Evolutionary conservation across 75 land plant genomes (phyloP).

Genomic region (Picea glauca): DNA sequence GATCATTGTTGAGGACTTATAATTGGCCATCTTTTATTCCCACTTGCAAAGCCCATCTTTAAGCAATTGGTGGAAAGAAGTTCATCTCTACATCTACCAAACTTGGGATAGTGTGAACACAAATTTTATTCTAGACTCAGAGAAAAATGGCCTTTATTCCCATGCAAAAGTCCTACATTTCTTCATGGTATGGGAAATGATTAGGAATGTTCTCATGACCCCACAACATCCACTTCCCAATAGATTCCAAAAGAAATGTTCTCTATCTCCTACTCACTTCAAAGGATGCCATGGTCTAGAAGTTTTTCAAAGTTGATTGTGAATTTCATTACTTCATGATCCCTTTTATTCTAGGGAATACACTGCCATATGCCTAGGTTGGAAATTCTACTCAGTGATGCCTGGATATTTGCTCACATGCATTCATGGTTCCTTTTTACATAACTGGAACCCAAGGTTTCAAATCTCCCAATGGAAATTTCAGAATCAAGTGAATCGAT

Average conservation of each 20-base stretch:
- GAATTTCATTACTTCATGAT: conserved; percentile 90
- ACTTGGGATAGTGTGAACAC: not conserved
- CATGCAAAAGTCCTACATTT: conserved; percentile 51
- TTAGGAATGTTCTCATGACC: conserved; percentile 27
- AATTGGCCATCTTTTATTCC: conserved; percentile 51
- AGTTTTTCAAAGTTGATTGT: conserved; percentile 76
- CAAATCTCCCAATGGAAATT: conserved; percentile 60
- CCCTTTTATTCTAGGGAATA: conserved; percentile 61
- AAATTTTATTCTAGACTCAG: conserved; percentile 32
- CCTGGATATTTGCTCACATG: conserved; percentile 68
- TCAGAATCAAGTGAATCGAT: conserved; percentile 35
- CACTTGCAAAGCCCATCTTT: conserved; percentile 38
- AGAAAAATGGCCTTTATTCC: conserved; percentile 35
- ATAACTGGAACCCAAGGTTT: conserved; percentile 35
- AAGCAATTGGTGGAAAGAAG: not conserved
- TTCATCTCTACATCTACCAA: not conserved
- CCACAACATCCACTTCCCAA: conserved; percentile 28
- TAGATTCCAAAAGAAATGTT: conserved; percentile 45
- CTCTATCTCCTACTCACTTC: conserved; percentile 67
- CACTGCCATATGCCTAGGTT: conserved; percentile 80
- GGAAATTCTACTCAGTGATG: conserved; percentile 70
- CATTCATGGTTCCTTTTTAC: conserved; percentile 70
- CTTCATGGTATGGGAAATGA: conserved; percentile 47
- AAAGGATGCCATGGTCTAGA: conserved; percentile 53
- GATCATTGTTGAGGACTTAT: conserved; percentile 52